phyloP scores from a whole-genome alignment of 2,329 filamentous ascomycete genomes.

The Calonectria naviculata region DNA sequence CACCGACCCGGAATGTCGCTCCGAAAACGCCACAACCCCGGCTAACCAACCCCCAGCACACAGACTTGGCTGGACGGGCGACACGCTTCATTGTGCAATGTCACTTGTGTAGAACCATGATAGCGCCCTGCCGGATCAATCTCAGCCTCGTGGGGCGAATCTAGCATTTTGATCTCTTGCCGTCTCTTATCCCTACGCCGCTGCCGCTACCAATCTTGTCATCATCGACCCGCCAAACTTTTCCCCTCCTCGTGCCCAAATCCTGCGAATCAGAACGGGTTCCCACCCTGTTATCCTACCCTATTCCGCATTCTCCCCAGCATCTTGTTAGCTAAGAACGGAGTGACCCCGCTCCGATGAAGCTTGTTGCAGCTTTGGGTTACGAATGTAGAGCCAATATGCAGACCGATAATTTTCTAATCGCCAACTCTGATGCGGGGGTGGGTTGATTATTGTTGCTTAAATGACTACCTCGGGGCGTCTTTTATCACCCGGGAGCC shows the following conservation, averaged over 20 bases:
- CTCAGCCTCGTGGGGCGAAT: background rate
- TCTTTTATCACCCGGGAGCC: background rate
- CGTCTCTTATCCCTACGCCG: background rate
- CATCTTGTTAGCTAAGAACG: conserved; percentile 1
- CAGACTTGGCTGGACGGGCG: background rate
- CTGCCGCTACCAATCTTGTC: background rate
- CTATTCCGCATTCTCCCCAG: background rate
- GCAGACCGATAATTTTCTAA: background rate
- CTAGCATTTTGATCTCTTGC: background rate
- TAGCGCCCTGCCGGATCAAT: background rate
- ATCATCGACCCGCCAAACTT: conserved; percentile 9
- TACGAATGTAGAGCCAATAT: background rate
- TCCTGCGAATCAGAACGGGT: conserved; percentile 9
- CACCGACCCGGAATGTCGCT: conserved; percentile 14
- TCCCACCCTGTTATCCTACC: background rate
- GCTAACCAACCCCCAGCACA: conserved; percentile 1
- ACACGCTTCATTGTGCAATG: background rate
- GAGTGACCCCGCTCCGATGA: background rate
- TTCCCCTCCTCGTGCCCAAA: background rate
- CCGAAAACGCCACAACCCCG: conserved; percentile 21
- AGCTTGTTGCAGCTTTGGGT: background rate
- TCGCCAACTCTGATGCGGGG: background rate
- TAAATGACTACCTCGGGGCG: background rate
- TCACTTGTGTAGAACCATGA: background rate
- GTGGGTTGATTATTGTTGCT: background rate